A percentile compares a stretch with the other conserved stretches of the same genome.
Evolutionary conservation across 2,329 filamentous ascomycete species (phyloP).

Genomic region (Elsinoe ampelina): DNA sequence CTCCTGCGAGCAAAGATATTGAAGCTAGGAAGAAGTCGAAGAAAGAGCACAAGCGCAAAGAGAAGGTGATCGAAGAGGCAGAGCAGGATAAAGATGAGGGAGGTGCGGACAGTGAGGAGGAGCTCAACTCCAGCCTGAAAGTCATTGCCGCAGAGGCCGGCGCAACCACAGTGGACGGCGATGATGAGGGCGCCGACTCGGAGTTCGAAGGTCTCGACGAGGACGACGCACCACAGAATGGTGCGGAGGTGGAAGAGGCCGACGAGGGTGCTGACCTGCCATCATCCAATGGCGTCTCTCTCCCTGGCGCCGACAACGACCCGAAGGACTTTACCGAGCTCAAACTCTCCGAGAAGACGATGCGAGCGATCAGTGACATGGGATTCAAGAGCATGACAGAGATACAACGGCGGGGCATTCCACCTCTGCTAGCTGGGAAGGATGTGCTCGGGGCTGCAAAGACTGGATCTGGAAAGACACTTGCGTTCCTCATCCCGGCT

Average conservation of each 20-base stretch:
- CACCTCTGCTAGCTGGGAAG: slow-evolving; percentile 76
- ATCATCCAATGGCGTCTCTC: slow-evolving; percentile 45
- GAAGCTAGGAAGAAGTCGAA: slow-evolving; percentile 34
- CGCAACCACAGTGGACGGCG: slow-evolving; percentile 26
- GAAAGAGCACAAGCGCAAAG: slow-evolving; percentile 29
- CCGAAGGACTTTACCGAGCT: slow-evolving; percentile 70
- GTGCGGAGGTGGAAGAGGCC: slow-evolving; percentile 23
- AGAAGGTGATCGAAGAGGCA: slow-evolving; percentile 13
- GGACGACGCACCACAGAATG: slow-evolving; percentile 18
- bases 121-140: slow-evolving; percentile 28
- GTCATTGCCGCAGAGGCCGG: slow-evolving; percentile 20
- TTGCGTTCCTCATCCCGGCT: slow-evolving; percentile 88
- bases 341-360: slow-evolving; percentile 77
- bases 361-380: slow-evolving; percentile 84
- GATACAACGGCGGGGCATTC: slow-evolving; percentile 81
- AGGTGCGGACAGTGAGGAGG: slow-evolving; percentile 25
- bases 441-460: slow-evolving; percentile 94
- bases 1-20: slow-evolving; percentile 18
- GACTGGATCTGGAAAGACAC: slow-evolving; percentile 90
- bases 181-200: slow-evolving; percentile 28
- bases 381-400: slow-evolving; percentile 92
- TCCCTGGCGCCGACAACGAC: slow-evolving; percentile 51
- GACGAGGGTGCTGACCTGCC: slow-evolving; percentile 41
- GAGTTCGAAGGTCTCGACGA: slow-evolving; percentile 25
- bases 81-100: slow-evolving; percentile 22